Evolutionary conservation across 306 rosid species (phyloP).

Genomic region (Abrus precatorius): DNA sequence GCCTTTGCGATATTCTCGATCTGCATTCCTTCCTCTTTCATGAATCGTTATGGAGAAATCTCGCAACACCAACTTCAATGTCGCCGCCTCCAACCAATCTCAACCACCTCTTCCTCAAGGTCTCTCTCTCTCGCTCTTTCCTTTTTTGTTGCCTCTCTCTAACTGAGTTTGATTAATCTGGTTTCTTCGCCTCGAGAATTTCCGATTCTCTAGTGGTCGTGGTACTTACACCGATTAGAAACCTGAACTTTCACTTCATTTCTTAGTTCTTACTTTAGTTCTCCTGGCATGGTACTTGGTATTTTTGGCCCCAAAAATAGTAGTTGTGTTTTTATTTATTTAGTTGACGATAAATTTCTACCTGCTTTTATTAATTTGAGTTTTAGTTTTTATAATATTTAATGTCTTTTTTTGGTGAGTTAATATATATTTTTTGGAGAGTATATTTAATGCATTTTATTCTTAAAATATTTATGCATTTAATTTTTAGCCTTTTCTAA

Average conservation of each 20-base stretch:
- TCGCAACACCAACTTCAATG: slow-evolving; percentile 60
- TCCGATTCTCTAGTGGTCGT: not conserved
- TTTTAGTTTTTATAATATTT: not conserved
- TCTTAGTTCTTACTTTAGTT: slow-evolving; percentile 16
- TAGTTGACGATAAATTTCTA: not conserved
- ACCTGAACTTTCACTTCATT: slow-evolving; percentile 15
- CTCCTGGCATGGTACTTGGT: not conserved
- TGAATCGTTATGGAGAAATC: slow-evolving; percentile 69
- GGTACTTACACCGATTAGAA: not conserved
- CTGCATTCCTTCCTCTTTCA: slow-evolving; percentile 50
- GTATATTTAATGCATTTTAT: not conserved
- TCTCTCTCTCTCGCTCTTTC: slow-evolving; percentile 31
- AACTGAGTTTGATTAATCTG: slow-evolving; percentile 3
- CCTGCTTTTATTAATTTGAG: not conserved
- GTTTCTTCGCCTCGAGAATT: not conserved
- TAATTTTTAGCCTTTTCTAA: not conserved
- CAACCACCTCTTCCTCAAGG: slow-evolving; percentile 61
- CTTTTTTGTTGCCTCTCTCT: not conserved
- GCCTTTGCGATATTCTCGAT: slow-evolving; percentile 35
- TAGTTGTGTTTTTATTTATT: not conserved
- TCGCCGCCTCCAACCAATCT: slow-evolving; percentile 45
- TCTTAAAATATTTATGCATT: not conserved
- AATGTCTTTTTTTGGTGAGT: too few relatives aligned
- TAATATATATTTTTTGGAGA: too few relatives aligned
- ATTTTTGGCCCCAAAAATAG: not conserved